Base-by-base conservation (phyloP, 805 yeast species). In the Hanseniaspora mollemarum region DNA sequence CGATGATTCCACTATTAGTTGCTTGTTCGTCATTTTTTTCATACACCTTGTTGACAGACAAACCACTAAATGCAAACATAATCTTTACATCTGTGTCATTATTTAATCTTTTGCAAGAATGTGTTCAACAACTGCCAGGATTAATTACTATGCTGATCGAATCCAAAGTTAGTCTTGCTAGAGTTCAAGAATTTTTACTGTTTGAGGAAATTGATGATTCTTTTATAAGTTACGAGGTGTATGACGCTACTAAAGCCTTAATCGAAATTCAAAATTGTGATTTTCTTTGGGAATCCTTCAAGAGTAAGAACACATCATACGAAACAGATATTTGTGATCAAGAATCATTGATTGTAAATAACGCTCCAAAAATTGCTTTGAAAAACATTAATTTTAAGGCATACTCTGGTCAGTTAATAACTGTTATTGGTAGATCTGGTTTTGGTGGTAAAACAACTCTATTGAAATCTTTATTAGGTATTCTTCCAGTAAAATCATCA, bases 401-500 rank as follows among this genome's bases (percentile, higher is more conserved):
- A 1, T 64, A 58, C 15, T 72, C 72, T 57, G 80, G 81, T 4
- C 67, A 71, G 37, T 64, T 81, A 49, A 67, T 76, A 1, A 78
- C 85, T 61, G 63, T 81, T 44, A 79, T 80, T 25, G 86, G 86
- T 8, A 67, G 75, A 57, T 85, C 80, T 32, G 86, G 86, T 1
- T 63, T 81, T 2, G 62, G 84, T 15, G 87, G 87, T 43, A 81
- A 81, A 57, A 72, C 83, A 2, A 74, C 85, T 0, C 65, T 77
- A 24, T 63, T 80, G 41, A 71, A 73, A 54, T 69, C 79, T 15
- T 58, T 79, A 12, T 56, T 78, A 28, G 86, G 86, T 5, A 75
- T 75, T 44, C 60, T 80, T 8, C 69, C 71, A 8, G 48, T 65
- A 2, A 53, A 56, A 3, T 50, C 66, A 7, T 31, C 44, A 15